These are phyloP conservation scores for Tricholoma matsutake DNA, from an alignment of 768 basidiomycete genomes.

Conservation along the genomic window DNA sequence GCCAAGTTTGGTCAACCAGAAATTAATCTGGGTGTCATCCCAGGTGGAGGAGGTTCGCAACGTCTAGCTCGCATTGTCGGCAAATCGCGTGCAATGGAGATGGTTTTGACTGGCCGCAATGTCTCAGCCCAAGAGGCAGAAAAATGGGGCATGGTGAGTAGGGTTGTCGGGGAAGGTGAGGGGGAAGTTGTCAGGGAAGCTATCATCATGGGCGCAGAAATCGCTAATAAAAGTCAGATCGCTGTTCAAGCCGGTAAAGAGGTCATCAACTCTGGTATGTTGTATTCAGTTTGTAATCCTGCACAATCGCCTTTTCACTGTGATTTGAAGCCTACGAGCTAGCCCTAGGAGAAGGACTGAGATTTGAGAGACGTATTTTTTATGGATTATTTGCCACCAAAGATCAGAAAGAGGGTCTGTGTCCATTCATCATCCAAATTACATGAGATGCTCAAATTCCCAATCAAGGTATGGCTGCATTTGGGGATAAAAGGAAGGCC, in stretches of 20 bases:
- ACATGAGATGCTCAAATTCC: neutral
- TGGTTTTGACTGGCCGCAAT: constrained; percentile 84
- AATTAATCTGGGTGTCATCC: constrained; percentile 93
- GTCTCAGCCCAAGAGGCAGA: constrained; percentile 81
- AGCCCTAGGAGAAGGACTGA: constrained; percentile 75
- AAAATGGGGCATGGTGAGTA: constrained; percentile 82
- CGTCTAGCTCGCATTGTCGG: constrained; percentile 83
- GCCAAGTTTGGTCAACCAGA: constrained; percentile 96
- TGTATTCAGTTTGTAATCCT: neutral
- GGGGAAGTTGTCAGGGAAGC: constrained; percentile 86
- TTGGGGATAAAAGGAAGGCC: constrained; percentile 90
- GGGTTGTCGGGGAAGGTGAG: constrained; percentile 73
- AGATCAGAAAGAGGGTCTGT: constrained; percentile 85
- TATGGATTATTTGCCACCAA: constrained; percentile 89
- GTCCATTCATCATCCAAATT: constrained; percentile 24
- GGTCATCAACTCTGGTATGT: constrained; percentile 82
- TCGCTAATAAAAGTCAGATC: constrained; percentile 79
- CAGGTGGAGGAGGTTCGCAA: constrained; percentile 93
- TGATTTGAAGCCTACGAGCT: constrained; percentile 65
- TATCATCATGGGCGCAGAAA: constrained; percentile 69
- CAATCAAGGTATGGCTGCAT: constrained; percentile 83
- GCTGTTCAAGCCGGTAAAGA: constrained; percentile 90
- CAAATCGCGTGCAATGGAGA: constrained; percentile 93
- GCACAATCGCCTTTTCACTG: constrained; percentile 1
- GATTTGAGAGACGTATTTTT: constrained; percentile 88